Evolutionary conservation across 345 rosid genomes (phyloP).

Genomic region (Brassica nigra): DNA sequence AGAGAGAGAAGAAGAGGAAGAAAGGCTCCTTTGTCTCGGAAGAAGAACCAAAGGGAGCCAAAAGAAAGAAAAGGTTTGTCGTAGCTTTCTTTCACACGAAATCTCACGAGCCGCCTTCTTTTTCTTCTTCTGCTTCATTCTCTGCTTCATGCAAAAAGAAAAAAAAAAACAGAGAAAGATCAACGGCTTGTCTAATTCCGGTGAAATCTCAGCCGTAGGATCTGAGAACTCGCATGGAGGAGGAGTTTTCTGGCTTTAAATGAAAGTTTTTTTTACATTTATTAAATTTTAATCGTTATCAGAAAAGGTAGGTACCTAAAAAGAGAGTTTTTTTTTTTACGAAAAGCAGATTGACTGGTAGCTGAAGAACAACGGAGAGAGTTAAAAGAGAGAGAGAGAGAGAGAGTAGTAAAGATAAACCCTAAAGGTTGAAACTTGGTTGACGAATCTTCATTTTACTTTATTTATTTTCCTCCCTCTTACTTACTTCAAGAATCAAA

Average conservation of each 20-base stretch:
- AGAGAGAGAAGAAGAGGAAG: not conserved
- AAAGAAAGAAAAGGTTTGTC: not conserved
- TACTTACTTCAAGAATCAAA: conserved; percentile 31
- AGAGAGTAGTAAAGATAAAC: conserved; percentile 10
- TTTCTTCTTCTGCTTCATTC: not conserved
- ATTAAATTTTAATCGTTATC: conserved; percentile 23
- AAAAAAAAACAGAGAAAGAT: not conserved
- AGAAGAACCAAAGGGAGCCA: conserved; percentile 19
- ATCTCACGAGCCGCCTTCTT: conserved; percentile 33
- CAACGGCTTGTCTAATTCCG: conserved; percentile 26
- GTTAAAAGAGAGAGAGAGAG: not conserved
- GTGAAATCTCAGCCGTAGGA: conserved; percentile 28
- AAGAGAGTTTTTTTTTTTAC: conserved; percentile 16
- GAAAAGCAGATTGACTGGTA: conserved; percentile 45
- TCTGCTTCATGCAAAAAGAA: conserved; percentile 5
- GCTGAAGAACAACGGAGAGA: conserved; percentile 39
- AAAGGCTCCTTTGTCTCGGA: conserved; percentile 35
- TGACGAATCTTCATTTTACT: conserved; percentile 34
- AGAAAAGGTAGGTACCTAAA: conserved; percentile 38
- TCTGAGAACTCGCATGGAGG: not conserved
- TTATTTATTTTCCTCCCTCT: not conserved
- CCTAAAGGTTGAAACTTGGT: conserved; percentile 41
- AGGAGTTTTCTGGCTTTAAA: not conserved
- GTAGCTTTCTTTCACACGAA: conserved; percentile 36
- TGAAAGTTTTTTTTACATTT: not conserved